Evolutionary conservation across 2,329 filamentous ascomycete species (phyloP).

Genomic region (Colletotrichum zoysiae): DNA sequence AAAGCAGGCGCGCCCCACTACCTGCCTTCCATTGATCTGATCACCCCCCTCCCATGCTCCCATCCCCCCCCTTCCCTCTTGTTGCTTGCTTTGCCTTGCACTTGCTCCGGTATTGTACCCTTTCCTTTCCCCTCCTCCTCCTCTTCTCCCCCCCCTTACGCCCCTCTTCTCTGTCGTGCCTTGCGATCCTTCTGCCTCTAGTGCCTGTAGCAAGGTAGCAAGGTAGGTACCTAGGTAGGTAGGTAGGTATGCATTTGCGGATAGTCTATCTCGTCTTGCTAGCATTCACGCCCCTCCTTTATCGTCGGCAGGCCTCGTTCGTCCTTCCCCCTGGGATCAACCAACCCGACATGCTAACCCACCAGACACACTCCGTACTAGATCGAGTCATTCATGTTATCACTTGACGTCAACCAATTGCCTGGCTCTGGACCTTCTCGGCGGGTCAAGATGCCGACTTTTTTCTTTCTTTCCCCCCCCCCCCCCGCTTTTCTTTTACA

Average conservation of each 20-base stretch:
- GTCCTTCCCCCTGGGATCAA: slow-evolving; percentile 34
- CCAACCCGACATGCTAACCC: slow-evolving; percentile 30
- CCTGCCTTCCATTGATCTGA: background rate
- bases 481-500: background rate
- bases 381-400: slow-evolving; percentile 40
- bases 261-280: slow-evolving; percentile 12
- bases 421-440: slow-evolving; percentile 17
- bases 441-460: slow-evolving; percentile 39
- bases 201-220: background rate
- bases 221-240: background rate
- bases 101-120: background rate
- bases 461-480: slow-evolving; percentile 7
- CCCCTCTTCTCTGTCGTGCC: slow-evolving; percentile 29
- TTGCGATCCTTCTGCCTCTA: slow-evolving; percentile 22
- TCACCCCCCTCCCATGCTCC: slow-evolving; percentile 4
- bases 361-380: slow-evolving; percentile 30
- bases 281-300: slow-evolving; percentile 29
- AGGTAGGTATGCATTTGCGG: background rate
- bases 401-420: slow-evolving; percentile 33
- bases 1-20: slow-evolving; percentile 19
- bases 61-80: slow-evolving; percentile 8
- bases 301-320: background rate
- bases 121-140: slow-evolving; percentile 2
- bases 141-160: background rate
- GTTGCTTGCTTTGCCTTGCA: background rate